These are phyloP conservation scores for Phytophthora multivora DNA, from an alignment of 352 stramenopile species.

Conservation along the genomic window DNA sequence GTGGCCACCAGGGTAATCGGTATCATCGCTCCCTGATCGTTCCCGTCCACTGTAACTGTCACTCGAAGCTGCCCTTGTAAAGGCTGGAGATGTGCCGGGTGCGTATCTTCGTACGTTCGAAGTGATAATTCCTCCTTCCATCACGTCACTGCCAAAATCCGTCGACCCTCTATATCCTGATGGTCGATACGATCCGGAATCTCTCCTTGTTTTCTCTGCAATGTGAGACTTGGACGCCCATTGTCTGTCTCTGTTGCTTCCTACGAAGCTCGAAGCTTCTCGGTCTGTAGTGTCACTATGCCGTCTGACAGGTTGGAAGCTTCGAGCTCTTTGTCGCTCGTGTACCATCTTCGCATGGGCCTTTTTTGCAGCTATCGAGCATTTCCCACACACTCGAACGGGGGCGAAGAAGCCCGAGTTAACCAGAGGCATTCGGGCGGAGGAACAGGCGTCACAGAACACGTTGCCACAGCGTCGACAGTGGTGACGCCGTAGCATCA, in stretches of 20 bases:
- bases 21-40: conserved; percentile 33
- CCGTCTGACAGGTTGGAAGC: conserved; percentile 22
- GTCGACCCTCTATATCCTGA: conserved; percentile 8
- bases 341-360: conserved; percentile 74
- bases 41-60: conserved; percentile 25
- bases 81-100: conserved; percentile 1
- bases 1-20: conserved; percentile 23
- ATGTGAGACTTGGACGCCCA: conserved; percentile 18
- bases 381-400: conserved; percentile 84
- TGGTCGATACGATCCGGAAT: conserved; percentile 13
- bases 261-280: no score
- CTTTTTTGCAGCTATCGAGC: conserved; percentile 69
- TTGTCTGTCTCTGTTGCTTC: conserved; percentile 3
- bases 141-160: conserved; percentile 9
- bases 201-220: conserved; percentile 10
- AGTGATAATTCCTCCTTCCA: conserved; percentile 38
- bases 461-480: conserved; percentile 89
- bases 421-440: conserved; percentile 76
- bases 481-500: conserved; percentile 86
- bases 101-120: conserved; percentile 31
- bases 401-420: conserved; percentile 68
- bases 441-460: conserved; percentile 90
- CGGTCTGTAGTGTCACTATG: conserved; percentile 34
- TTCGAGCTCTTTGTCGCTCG: conserved; percentile 45
- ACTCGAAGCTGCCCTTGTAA: conserved; percentile 11